Conservation (phyloP, 1,284 basidiomycete genomes). For the Malassezia brasiliensis region DNA sequence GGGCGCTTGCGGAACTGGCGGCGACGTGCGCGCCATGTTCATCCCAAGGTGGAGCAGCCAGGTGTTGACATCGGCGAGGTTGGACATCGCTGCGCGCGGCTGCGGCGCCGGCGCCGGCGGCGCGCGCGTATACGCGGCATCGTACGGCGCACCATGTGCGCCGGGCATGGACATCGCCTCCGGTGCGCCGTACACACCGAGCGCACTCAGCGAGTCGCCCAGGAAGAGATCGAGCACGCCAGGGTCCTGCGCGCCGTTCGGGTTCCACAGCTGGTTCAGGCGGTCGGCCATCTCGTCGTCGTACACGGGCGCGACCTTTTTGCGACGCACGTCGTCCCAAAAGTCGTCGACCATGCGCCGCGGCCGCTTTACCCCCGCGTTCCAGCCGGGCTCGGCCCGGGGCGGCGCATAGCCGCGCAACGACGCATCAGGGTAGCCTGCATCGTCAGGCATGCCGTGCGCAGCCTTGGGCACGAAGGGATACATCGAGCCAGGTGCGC, state of each 20-base stretch:
- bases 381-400: background rate
- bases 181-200: background rate
- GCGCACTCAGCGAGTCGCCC: slow-evolving; percentile 9
- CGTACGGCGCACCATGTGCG: background rate
- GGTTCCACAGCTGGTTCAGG: slow-evolving; percentile 20
- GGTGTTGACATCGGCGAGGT: slow-evolving; percentile 42
- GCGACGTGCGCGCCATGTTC: slow-evolving; percentile 20
- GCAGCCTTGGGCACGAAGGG: background rate
- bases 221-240: slow-evolving; percentile 6
- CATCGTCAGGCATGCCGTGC: background rate
- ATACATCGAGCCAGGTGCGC: background rate
- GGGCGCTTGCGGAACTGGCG: background rate
- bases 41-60: slow-evolving; percentile 46
- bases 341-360: slow-evolving; percentile 37
- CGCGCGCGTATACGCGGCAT: background rate
- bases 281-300: slow-evolving; percentile 38
- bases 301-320: slow-evolving; percentile 39
- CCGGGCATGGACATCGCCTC: background rate
- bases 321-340: slow-evolving; percentile 35
- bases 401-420: background rate
- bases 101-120: background rate
- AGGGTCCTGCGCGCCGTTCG: background rate
- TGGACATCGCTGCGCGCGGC: background rate
- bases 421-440: background rate
- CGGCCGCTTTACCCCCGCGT: slow-evolving; percentile 26